Evolutionary conservation across 2,329 filamentous ascomycete genomes (phyloP).

Genomic region (Aspergillus aculeatinus): DNA sequence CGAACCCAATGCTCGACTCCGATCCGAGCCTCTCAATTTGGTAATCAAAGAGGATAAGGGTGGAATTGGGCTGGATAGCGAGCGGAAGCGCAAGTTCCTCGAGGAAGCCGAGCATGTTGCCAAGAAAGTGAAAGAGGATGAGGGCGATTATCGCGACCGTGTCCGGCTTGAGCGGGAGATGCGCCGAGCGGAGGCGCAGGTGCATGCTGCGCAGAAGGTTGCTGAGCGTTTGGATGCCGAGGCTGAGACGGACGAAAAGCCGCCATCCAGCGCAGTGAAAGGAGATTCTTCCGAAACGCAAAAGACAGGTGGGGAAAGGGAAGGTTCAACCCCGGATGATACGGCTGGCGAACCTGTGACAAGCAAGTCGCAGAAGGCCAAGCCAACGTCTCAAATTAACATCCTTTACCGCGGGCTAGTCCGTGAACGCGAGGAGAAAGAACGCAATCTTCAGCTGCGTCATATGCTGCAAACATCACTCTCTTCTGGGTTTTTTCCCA

Average conservation of each 20-base stretch:
- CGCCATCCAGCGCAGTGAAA: slow-evolving; percentile 10
- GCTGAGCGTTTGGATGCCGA: slow-evolving; percentile 73
- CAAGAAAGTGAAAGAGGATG: slow-evolving; percentile 64
- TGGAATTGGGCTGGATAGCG: slow-evolving; percentile 80
- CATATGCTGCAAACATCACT: slow-evolving; percentile 35
- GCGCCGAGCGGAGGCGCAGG: slow-evolving; percentile 65
- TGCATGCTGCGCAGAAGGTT: slow-evolving; percentile 77
- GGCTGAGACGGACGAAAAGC: slow-evolving; percentile 25
- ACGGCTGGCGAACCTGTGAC: background rate
- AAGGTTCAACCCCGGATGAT: slow-evolving; percentile 10
- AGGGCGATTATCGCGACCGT: slow-evolving; percentile 71
- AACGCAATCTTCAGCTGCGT: slow-evolving; percentile 34
- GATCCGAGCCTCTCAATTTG: slow-evolving; percentile 73
- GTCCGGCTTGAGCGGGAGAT: slow-evolving; percentile 69
- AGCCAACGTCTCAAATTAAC: slow-evolving; percentile 66
- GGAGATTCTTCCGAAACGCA: slow-evolving; percentile 12
- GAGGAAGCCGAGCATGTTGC: slow-evolving; percentile 59
- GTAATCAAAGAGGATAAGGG: slow-evolving; percentile 74
- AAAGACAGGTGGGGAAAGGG: slow-evolving; percentile 14
- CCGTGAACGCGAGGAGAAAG: slow-evolving; percentile 64
- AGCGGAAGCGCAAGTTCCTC: slow-evolving; percentile 73
- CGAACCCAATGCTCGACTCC: slow-evolving; percentile 33
- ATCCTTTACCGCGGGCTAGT: slow-evolving; percentile 78
- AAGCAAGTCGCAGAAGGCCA: slow-evolving; percentile 26
- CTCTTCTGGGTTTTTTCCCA: slow-evolving; percentile 37